Percentiles rank a stretch among this genome's conserved stretches.
phyloP scores from a whole-genome alignment of 495 filamentous ascomycete species.

The Hamigera avellanea region DNA sequence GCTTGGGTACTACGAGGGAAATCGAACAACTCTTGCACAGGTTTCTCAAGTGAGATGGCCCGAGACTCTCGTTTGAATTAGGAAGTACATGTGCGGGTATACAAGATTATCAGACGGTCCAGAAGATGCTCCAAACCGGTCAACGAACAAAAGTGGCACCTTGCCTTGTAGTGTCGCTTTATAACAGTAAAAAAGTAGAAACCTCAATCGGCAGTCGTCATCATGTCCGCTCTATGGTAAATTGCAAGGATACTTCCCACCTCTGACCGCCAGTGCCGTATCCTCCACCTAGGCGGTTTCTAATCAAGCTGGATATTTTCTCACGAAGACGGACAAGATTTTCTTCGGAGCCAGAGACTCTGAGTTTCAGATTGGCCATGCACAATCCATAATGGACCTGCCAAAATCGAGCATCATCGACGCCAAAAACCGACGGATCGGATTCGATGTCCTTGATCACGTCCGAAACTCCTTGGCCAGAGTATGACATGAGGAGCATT shows the following conservation, averaged over 20 bases:
- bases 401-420: constrained; percentile 93
- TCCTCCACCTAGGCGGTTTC: constrained; percentile 75
- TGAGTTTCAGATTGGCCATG: constrained; percentile 86
- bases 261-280: constrained; percentile 72
- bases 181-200: no score
- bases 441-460: constrained; percentile 75
- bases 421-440: constrained; percentile 58
- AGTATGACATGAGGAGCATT: constrained; percentile 92
- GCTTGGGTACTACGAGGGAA: no score
- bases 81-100: no score
- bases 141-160: no score
- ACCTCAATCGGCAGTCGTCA: neutral
- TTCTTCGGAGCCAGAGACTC: constrained; percentile 53
- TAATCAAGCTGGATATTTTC: constrained; percentile 64
- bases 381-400: constrained; percentile 95
- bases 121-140: no score
- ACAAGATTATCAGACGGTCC: no score
- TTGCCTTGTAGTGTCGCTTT: no score
- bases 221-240: constrained; percentile 28
- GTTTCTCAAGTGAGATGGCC: no score
- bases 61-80: no score
- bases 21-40: no score
- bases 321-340: constrained; percentile 58
- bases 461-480: constrained; percentile 51
- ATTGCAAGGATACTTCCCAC: constrained; percentile 70